Evolutionary conservation across 108 stramenopile genomes (phyloP).

Genomic region (Nitzschia sp.): DNA sequence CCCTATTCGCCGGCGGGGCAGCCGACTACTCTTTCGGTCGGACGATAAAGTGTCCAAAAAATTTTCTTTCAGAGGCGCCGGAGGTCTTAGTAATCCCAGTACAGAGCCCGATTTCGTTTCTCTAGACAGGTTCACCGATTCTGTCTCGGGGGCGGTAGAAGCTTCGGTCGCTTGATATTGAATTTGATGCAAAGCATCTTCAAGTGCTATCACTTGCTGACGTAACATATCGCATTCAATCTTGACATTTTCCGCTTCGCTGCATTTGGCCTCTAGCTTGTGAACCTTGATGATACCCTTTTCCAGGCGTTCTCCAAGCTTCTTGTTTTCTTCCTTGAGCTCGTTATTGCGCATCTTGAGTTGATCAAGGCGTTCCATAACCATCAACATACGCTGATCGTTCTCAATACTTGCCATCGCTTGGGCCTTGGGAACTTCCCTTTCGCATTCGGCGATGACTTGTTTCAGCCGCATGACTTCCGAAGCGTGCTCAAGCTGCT

Average conservation of each 20-base stretch:
- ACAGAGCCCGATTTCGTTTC: too few relatives aligned
- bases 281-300: constrained; percentile 31
- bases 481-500: constrained; percentile 54
- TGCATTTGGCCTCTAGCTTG: constrained; percentile 46
- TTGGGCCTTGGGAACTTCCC: constrained; percentile 40
- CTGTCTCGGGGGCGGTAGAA: neutral
- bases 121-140: too few relatives aligned
- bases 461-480: constrained; percentile 67
- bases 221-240: constrained; percentile 58
- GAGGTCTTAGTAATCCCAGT: too few relatives aligned
- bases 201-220: constrained; percentile 55
- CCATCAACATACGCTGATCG: constrained; percentile 57
- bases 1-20: too few relatives aligned
- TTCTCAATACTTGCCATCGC: constrained; percentile 27
- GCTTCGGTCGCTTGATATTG: neutral
- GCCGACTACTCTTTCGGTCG: too few relatives aligned
- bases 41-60: too few relatives aligned
- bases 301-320: constrained; percentile 52
- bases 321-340: constrained; percentile 75
- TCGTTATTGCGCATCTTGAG: constrained; percentile 50
- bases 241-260: constrained; percentile 60
- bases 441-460: constrained; percentile 46
- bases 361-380: constrained; percentile 67
- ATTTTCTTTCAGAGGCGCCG: too few relatives aligned
- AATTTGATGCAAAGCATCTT: constrained; percentile 25